Percentiles rank a stretch among this genome's conserved stretches.
These are phyloP conservation scores for Hygrophorus russula DNA, from an alignment of 768 basidiomycete species.

Conservation along the genomic window DNA sequence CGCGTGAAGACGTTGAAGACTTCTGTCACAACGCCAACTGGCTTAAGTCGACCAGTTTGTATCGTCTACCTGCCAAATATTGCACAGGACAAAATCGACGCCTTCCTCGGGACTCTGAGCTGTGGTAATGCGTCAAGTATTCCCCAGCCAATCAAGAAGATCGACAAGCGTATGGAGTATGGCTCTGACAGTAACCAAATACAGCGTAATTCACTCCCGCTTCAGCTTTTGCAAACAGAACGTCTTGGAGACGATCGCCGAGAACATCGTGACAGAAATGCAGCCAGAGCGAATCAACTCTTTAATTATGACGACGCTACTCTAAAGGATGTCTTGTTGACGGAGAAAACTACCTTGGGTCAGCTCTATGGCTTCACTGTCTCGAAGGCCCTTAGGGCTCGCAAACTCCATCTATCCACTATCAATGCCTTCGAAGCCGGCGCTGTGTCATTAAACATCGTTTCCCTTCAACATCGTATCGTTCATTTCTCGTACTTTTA, in stretches of 20 bases:
- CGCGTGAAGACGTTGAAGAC: conserved; percentile 65
- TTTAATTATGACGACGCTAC: conserved; percentile 41
- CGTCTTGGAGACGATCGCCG: conserved; percentile 27
- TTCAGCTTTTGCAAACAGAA: conserved; percentile 37
- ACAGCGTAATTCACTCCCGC: conserved; percentile 24
- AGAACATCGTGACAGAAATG: conserved; percentile 35
- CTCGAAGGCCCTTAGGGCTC: conserved; percentile 54
- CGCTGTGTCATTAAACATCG: conserved; percentile 28
- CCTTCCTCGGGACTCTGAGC: conserved; percentile 46
- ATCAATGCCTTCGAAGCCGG: conserved; percentile 34
- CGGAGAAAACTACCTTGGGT: conserved; percentile 57
- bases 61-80: conserved; percentile 58
- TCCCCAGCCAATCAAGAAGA: conserved; percentile 31
- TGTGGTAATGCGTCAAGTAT: conserved; percentile 24
- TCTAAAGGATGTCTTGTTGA: conserved; percentile 51
- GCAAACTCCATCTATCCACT: conserved; percentile 48
- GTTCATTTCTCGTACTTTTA: conserved; percentile 50
- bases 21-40: conserved; percentile 45
- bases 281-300: conserved; percentile 36
- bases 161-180: conserved; percentile 46
- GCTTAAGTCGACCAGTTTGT: conserved; percentile 43
- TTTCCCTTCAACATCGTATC: conserved; percentile 45
- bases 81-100: conserved; percentile 39
- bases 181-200: conserved; percentile 28
- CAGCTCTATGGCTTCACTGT: conserved; percentile 68